Base-by-base conservation (phyloP, 1,284 basidiomycete species). In the Stygiomarasmius scandens region DNA sequence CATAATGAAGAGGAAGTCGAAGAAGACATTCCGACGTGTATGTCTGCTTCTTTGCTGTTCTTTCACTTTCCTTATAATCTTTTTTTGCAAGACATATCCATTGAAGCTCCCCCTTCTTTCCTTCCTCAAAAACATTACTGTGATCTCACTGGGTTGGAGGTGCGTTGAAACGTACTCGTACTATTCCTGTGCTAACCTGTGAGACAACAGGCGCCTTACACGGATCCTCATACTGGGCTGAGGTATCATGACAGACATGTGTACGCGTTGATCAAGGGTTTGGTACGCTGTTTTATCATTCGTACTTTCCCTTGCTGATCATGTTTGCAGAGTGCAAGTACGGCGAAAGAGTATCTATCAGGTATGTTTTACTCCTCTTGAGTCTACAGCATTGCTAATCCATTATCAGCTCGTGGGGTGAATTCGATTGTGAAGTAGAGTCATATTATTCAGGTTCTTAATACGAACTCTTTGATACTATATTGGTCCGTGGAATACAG, bases 241-340 rank as follows among this genome's bases (percentile, higher is more conserved):
- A 81, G 93, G 3, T 95, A 92, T 68, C 90, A 95, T 63, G 90
- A 93, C 74, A 93, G 90, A 72, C 91, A 87, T 62, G 84, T 95
- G 4, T 95, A 93, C 69, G 89, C 93, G 55, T 76, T 93, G 43
- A 86, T 95, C 66, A 92, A 91, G 68, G 81, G 83, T 38, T 76
- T 95, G 65, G 92, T 92, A 61, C 64, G 87, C 36, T 43, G 46
- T 1, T 23, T 55, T 4, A 11, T 46, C 14, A 16, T 12, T 29
- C 2, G n/a, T 20, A 41, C 9, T 43, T 12, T 54, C 20, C 11
- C n/a, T 56, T 51, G 10, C 41, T n/a, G 48, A 5, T 19, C 6
- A 34, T 22, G 23, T 6, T 10, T 38, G 9, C 34, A 81, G 78
- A 80, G 75, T 58, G 61, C 72, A 19, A 79, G 80, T 62, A 69